Evolutionary conservation across 169 alveolate species (phyloP).

Genomic region (Plasmodium yoelii): DNA sequence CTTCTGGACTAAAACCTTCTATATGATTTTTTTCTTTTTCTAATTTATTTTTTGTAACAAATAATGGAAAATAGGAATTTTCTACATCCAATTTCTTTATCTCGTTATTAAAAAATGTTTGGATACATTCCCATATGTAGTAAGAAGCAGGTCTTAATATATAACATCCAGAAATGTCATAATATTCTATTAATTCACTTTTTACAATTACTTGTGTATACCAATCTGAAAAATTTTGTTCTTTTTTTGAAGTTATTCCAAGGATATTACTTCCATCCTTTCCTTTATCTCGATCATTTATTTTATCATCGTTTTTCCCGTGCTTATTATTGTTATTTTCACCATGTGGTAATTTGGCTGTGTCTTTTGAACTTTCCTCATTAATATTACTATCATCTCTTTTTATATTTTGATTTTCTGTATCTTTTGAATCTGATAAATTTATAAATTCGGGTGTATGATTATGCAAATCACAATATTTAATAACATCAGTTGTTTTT

Average conservation of each 20-base stretch:
- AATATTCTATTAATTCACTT: slow-evolving; percentile 98
- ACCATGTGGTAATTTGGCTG: slow-evolving; percentile 14
- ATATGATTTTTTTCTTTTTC: slow-evolving; percentile 98
- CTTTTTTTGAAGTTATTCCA: slow-evolving; percentile 88
- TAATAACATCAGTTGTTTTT: slow-evolving; percentile 62
- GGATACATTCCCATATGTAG: slow-evolving; percentile 98
- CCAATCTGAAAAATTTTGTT: slow-evolving; percentile 90
- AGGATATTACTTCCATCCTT: slow-evolving; percentile 69
- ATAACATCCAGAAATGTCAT: slow-evolving; percentile 99
- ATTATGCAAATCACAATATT: slow-evolving; percentile 62
- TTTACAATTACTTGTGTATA: slow-evolving; percentile 94
- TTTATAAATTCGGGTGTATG: slow-evolving; percentile 58
- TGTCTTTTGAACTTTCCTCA: slow-evolving; percentile 18
- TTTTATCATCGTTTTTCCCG: slow-evolving; percentile 9
- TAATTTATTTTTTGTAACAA: slow-evolving; percentile 94
- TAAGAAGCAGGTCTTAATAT: slow-evolving; percentile 98
- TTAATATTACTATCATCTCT: slow-evolving; percentile 10
- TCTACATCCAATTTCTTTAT: slow-evolving; percentile 91
- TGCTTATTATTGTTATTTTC: background rate
- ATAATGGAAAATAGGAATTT: slow-evolving; percentile 97
- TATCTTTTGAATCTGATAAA: slow-evolving; percentile 9
- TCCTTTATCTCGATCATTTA: background rate
- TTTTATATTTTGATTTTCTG: background rate
- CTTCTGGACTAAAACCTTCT: slow-evolving; percentile 99
- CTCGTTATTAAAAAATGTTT: slow-evolving; percentile 91